Evolutionary conservation across 1,284 basidiomycete genomes (phyloP).

Genomic region (Apiotrichum laibachii): DNA sequence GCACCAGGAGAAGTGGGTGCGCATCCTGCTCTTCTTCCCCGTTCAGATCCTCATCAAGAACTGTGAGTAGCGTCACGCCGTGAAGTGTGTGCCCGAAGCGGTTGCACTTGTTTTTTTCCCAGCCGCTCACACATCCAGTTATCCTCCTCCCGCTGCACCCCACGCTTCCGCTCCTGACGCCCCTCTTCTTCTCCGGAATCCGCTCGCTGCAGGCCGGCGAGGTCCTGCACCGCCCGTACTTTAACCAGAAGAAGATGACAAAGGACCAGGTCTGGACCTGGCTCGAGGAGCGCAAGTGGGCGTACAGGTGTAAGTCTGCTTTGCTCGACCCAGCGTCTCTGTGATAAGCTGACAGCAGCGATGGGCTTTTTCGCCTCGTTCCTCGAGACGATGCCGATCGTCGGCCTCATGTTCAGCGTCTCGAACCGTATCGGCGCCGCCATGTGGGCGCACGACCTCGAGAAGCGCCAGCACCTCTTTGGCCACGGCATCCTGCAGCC

Average conservation of each 20-base stretch:
- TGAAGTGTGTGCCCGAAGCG: too few relatives aligned
- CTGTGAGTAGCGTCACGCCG: constrained; percentile 48
- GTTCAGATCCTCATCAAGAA: constrained; percentile 57
- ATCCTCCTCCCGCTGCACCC: constrained; percentile 64
- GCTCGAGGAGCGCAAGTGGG: constrained; percentile 82
- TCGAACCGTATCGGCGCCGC: constrained; percentile 83
- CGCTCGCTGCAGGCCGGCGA: constrained; percentile 67
- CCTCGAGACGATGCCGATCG: constrained; percentile 70
- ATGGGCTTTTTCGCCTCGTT: constrained; percentile 78
- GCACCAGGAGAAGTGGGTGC: constrained; percentile 39
- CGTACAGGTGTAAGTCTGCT: constrained; percentile 64
- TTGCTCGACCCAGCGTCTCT: neutral
- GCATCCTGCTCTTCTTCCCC: constrained; percentile 56
- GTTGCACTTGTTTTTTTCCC: neutral
- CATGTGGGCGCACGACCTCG: constrained; percentile 71
- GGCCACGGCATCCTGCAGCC: constrained; percentile 45
- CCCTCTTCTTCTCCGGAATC: constrained; percentile 63
- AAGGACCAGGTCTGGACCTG: constrained; percentile 65
- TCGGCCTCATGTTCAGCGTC: constrained; percentile 74
- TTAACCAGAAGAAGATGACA: constrained; percentile 75
- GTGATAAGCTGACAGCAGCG: constrained; percentile 53
- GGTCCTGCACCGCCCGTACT: constrained; percentile 72
- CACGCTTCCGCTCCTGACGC: constrained; percentile 67
- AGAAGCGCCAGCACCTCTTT: constrained; percentile 72
- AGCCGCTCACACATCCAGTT: constrained; percentile 54